These are phyloP conservation scores for Populus hybrid DNA, from an alignment of 441 rosid species.

Conservation along the genomic window DNA sequence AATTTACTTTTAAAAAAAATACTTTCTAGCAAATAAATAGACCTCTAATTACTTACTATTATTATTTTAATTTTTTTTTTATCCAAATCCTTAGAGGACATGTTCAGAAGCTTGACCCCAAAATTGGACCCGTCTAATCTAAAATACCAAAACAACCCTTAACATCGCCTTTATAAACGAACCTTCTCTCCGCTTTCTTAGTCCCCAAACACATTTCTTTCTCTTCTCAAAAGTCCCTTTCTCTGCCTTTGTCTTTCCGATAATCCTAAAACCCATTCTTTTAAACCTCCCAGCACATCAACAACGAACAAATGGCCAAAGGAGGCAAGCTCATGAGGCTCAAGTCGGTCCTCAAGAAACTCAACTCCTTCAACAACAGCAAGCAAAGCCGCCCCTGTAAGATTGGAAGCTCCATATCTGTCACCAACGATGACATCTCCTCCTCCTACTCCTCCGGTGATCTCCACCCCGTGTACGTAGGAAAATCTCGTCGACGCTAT, in stretches of 20 bases:
- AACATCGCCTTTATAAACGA: conserved; percentile 24
- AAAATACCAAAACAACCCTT: conserved; percentile 22
- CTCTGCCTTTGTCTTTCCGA: neutral
- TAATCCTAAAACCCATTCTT: neutral
- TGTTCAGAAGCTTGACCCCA: conserved; percentile 1
- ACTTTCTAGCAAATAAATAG: too few species aligned
- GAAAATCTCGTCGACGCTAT: conserved; percentile 35
- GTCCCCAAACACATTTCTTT: neutral
- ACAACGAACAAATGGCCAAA: conserved; percentile 47
- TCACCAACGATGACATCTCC: conserved; percentile 18
- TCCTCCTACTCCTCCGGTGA: conserved; percentile 24
- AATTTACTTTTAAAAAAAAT: too few species aligned
- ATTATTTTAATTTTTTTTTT: neutral
- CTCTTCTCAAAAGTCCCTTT: neutral
- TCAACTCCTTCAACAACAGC: conserved; percentile 68
- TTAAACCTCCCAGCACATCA: neutral
- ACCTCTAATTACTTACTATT: too few species aligned
- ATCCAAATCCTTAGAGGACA: neutral
- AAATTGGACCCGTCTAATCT: neutral
- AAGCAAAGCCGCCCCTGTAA: conserved; percentile 34
- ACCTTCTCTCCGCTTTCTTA: conserved; percentile 21
- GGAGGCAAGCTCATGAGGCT: conserved; percentile 69
- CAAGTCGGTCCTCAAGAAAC: conserved; percentile 72
- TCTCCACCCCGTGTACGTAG: conserved; percentile 37
- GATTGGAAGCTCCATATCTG: conserved; percentile 25